Evolutionary conservation across 2,329 filamentous ascomycete genomes (phyloP).

Genomic region (Talaromyces sp.): DNA sequence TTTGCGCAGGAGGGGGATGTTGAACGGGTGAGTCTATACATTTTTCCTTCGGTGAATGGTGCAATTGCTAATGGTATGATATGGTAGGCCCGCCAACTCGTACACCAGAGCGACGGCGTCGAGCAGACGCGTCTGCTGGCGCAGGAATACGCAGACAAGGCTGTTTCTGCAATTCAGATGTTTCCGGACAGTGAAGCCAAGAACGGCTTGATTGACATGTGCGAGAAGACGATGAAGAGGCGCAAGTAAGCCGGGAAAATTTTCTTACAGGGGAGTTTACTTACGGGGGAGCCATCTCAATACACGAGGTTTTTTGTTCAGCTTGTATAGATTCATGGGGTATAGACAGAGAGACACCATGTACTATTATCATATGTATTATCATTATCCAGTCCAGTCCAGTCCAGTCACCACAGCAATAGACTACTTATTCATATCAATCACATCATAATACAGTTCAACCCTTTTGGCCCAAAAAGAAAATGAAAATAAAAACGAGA

Average conservation of each 20-base stretch:
- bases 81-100: constrained; percentile 81
- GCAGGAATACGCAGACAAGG: constrained; percentile 83
- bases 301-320: background rate
- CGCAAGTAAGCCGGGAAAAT: too few relatives aligned
- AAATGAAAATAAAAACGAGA: background rate
- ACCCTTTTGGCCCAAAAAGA: background rate
- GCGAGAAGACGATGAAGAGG: constrained; percentile 80
- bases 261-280: too few relatives aligned
- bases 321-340: background rate
- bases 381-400: background rate
- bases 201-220: constrained; percentile 86
- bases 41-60: background rate
- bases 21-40: constrained; percentile 56
- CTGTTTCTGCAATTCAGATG: constrained; percentile 71
- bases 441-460: background rate
- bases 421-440: background rate
- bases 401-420: background rate
- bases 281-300: too few relatives aligned
- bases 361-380: background rate
- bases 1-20: constrained; percentile 82
- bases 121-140: constrained; percentile 88
- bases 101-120: constrained; percentile 76
- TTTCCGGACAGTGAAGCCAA: constrained; percentile 97
- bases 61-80: background rate
- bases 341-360: background rate